A percentile compares a stretch with the other conserved stretches of the same genome.
Conservation (phyloP, 805 yeast species). For the Clavispora phyllophila region DNA sequence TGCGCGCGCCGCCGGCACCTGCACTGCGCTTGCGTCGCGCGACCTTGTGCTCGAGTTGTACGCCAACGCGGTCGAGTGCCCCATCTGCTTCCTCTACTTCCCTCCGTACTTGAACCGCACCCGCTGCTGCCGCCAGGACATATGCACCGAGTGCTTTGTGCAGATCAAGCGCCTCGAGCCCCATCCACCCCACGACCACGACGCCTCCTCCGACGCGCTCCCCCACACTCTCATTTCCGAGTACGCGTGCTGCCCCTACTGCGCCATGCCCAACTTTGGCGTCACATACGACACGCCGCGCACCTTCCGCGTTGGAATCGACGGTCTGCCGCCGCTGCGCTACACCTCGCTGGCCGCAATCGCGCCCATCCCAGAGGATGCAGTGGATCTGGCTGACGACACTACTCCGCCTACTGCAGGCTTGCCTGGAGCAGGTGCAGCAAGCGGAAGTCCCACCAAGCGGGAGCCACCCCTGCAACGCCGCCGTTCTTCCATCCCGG, state of each 20-base stretch:
- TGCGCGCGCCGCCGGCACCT: slow-evolving; percentile 12
- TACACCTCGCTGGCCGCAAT: slow-evolving; percentile 19
- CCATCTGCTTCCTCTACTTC: slow-evolving; percentile 86
- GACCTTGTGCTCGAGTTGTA: slow-evolving; percentile 57
- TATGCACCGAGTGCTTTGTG: slow-evolving; percentile 95
- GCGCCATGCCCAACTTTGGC: slow-evolving; percentile 84
- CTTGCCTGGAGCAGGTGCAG: neutral
- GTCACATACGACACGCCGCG: slow-evolving; percentile 69
- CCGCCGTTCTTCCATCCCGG: slow-evolving; percentile 49
- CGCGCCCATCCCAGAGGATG: slow-evolving; percentile 6
- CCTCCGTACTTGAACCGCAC: slow-evolving; percentile 75
- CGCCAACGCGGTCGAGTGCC: slow-evolving; percentile 74
- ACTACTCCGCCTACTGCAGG: too few species aligned
- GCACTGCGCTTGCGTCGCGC: slow-evolving; percentile 28
- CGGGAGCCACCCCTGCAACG: slow-evolving; percentile 6
- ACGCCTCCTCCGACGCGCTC: slow-evolving; percentile 27
- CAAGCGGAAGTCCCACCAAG: neutral
- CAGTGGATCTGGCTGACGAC: neutral
- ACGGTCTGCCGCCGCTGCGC: slow-evolving; percentile 47
- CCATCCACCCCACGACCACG: slow-evolving; percentile 81
- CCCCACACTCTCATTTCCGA: slow-evolving; percentile 75
- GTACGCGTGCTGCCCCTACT: slow-evolving; percentile 88
- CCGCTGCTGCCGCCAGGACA: slow-evolving; percentile 88
- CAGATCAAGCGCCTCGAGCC: slow-evolving; percentile 90
- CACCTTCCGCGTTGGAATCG: slow-evolving; percentile 50